Evolutionary conservation across 78 protist genomes (phyloP), one percentile per base, ranked within the genome.

Genomic region (Protostelium mycophagum): DNA sequence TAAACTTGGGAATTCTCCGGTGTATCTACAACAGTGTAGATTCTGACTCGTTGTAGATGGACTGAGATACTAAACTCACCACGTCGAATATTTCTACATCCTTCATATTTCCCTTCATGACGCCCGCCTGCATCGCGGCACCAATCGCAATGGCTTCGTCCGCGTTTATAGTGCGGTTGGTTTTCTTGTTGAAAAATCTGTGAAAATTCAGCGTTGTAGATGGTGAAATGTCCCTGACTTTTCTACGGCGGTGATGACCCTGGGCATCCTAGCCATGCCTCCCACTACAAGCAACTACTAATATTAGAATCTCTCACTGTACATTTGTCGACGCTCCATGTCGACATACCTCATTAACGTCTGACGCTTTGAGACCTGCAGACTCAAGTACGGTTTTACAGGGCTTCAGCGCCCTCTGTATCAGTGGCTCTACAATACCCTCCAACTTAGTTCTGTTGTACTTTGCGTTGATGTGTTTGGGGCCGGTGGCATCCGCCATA

Each of bases 71-170:
- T 25, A 51, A 16, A 51, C 73, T 5, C 16, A 51, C 73, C 73
- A 25, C 97, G 87, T 97, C 98, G 36, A 96, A 85, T 25, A 97
- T 85, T 38, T 93, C 31, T 34, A 93, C 73, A 63, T 88, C 91
- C 34, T 63, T 86, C 38, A 87, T 91, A 29, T 91, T 96, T 38
- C 99, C 99, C 10, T 73, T 38, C n/a, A 99, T 90, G 35, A 99
- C 95, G 63, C 98, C 98, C 35, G 99, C 99, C 96, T 98, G 99
- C 90, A 99, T 97, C 90, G 99, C 99, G 36, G 99, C 99, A 35
- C 99, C 99, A 51, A 96, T 91, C 0, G 99, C 99, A n/a, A 99
- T 99, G 35, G 97, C 99, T 91, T 99, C 99, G 90, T 99, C 99
- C n/a, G 99, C 99, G 93, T 99, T 99, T 88, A 99, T 99, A 29